phyloP scores from a whole-genome alignment of 352 stramenopile genomes.

The Peronospora farinosa region DNA sequence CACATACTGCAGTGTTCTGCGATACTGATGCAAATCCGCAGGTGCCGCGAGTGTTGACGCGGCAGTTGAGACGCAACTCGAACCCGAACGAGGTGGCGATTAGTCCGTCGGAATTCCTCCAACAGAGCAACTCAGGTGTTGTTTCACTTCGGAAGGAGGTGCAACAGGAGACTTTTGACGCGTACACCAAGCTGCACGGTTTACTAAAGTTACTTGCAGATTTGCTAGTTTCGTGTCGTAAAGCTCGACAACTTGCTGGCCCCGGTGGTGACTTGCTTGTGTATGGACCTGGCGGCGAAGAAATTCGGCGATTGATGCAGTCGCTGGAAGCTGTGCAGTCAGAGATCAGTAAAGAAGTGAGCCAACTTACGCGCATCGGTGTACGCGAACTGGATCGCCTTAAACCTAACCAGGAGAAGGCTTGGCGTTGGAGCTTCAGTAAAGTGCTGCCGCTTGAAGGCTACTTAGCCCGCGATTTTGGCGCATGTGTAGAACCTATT shows the following conservation, averaged over 20 bases:
- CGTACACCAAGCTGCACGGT: constrained; percentile 70
- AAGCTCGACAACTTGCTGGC: constrained; percentile 70
- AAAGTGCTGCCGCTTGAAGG: constrained; percentile 79
- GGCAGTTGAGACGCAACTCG: constrained; percentile 38
- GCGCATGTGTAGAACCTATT: constrained; percentile 75
- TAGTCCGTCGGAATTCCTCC: constrained; percentile 56
- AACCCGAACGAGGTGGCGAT: constrained; percentile 43
- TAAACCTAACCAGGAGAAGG: constrained; percentile 82
- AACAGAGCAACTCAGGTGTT: constrained; percentile 68
- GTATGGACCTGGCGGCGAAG: constrained; percentile 76
- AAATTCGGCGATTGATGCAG: constrained; percentile 77
- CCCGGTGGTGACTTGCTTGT: constrained; percentile 78
- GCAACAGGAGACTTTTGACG: constrained; percentile 50
- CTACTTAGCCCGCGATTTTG: constrained; percentile 80
- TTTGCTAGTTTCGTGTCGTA: constrained; percentile 77
- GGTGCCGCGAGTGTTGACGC: constrained; percentile 57
- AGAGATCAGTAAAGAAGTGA: constrained; percentile 74
- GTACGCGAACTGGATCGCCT: constrained; percentile 79
- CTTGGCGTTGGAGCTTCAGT: constrained; percentile 80
- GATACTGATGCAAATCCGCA: constrained; percentile 57
- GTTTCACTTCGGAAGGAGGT: constrained; percentile 61
- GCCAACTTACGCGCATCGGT: constrained; percentile 69
- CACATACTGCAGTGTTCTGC: constrained; percentile 61
- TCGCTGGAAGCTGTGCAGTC: constrained; percentile 71
- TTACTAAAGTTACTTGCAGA: constrained; percentile 78